Evolutionary conservation across 257 asterid genomes (phyloP), one percentile per base, ranked within the genome.

Genomic region (Coffea canephora): DNA sequence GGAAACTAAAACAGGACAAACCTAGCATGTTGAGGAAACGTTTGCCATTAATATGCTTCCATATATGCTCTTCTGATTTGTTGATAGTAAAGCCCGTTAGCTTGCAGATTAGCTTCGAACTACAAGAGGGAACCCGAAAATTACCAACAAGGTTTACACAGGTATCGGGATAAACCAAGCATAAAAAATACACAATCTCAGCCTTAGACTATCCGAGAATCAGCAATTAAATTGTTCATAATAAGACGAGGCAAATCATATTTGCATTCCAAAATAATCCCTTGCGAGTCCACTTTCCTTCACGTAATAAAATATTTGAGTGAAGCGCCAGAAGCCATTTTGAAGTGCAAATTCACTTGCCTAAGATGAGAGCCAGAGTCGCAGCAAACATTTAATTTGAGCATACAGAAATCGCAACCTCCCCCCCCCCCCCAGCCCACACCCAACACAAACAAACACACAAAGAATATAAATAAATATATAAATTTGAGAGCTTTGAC

Each of bases 21-120:
- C 99, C 99, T 91, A 96, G 86, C 93, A 88, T 82, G 83, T 83
- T 90, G 79, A 96, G 96, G 80, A 96, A 96, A 18, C 94, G 94
- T 77, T 89, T 96, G 82, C 99, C 99, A 14, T 81, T 96, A 65
- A 96, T 94, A 82, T 94, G 99, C 89, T 94, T 96, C 99, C 99
- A 96, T 83, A 96, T 89, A 78, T 96, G 99, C 90, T 94, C 96
- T 90, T 96, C 98, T 9, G 94, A 75, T 81, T 96, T 94, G 75
- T 96, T 96, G 84, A 94, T 88, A 16, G 89, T 84, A 64, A 81
- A 88, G 48, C 97, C 97, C 0, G 98, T 96, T 59, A 96, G 88
- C 85, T 88, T 92, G 88, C 98, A 96, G 48, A 86, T 87, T 64
- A 96, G 77, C 84, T 92, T 96, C 72, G 91, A 91, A 79, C 98